Conservation (phyloP, 2,329 filamentous ascomycete species). For the Geosmithia flava region DNA sequence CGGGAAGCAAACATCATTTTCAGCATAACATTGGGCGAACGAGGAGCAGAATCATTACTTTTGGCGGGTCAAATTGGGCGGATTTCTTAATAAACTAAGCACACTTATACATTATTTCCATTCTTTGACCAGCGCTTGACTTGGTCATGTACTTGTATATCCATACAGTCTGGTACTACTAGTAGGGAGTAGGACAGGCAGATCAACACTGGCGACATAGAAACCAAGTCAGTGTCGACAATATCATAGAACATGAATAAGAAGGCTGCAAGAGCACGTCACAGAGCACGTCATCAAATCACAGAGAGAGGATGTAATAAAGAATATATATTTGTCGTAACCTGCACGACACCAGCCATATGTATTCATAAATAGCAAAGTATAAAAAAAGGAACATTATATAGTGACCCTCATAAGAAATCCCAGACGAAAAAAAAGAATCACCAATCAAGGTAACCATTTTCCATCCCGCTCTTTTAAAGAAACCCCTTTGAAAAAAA, state of each 20-base stretch:
- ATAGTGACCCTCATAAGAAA: neutral
- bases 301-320: no score
- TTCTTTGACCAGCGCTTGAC: neutral
- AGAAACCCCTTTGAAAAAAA: no score
- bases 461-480: neutral
- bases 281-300: no score
- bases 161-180: neutral
- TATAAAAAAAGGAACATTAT: neutral
- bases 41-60: neutral
- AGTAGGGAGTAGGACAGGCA: neutral
- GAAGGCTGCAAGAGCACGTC: no score
- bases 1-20: neutral
- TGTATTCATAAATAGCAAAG: neutral
- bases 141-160: no score
- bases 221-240: neutral
- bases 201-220: neutral
- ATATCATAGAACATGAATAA: no score
- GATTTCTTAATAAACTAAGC: no score
- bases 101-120: neutral
- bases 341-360: neutral
- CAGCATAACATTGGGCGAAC: constrained; percentile 1
- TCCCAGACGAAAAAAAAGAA: neutral
- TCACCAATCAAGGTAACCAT: neutral
- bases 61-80: no score
- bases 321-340: neutral